Conservation (phyloP, 371 early-diverging fungal species). For the Circinella umbellata region DNA sequence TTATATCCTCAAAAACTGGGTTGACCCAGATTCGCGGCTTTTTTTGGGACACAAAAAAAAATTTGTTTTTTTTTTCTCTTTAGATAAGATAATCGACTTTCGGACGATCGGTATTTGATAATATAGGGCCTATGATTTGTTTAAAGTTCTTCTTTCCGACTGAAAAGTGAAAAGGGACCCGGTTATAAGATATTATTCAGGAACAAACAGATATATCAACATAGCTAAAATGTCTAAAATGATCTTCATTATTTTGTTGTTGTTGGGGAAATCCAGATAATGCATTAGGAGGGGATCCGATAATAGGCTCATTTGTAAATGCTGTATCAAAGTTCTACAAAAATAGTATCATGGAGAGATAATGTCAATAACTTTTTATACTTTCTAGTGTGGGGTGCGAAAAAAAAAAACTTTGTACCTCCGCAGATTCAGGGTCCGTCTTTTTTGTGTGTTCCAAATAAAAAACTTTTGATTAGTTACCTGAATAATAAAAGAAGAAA, state of each 20-base stretch:
- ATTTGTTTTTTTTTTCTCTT: not conserved
- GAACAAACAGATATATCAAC: slow-evolving; percentile 24
- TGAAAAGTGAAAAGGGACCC: not conserved
- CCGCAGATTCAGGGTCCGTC: slow-evolving; percentile 52
- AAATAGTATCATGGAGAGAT: not conserved
- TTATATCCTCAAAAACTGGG: not conserved
- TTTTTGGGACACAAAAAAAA: not conserved
- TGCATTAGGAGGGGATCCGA: slow-evolving; percentile 13
- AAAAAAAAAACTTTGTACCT: slow-evolving; percentile 27
- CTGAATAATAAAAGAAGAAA: not conserved
- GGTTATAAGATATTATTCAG: not conserved
- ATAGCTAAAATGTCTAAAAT: slow-evolving; percentile 44
- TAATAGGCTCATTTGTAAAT: slow-evolving; percentile 33
- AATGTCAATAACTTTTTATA: not conserved
- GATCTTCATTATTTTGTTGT: slow-evolving; percentile 5
- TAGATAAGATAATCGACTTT: slow-evolving; percentile 10
- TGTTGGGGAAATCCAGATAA: not conserved
- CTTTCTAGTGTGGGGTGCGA: not conserved
- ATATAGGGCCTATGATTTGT: slow-evolving; percentile 6
- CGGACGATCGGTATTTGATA: slow-evolving; percentile 10
- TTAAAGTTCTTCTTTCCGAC: not conserved
- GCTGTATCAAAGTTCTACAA: slow-evolving; percentile 42
- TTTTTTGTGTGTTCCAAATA: slow-evolving; percentile 4
- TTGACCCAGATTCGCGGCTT: slow-evolving; percentile 1
- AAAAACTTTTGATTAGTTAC: not conserved